Base-by-base conservation (phyloP, 1,284 basidiomycete species). In the Puccinia novopanici region DNA sequence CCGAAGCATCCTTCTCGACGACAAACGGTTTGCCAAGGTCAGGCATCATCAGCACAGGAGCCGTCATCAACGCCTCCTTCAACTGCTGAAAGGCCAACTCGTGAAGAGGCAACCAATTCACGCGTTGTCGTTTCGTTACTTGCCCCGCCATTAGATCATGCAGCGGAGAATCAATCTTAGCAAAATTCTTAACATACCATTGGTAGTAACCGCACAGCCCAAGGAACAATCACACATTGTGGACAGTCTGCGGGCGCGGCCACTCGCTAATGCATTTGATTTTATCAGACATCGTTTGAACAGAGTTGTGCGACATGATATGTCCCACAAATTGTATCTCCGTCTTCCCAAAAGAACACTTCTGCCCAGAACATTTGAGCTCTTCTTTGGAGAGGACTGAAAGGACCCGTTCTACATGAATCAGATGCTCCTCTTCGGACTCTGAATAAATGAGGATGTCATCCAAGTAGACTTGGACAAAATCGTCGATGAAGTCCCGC, bases 231-330 rank as follows among this genome's bases (percentile, higher is more conserved):
- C 86, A 85, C n/a, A 87, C 67, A 15, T 87, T 83, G 50, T 83
- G 82, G 22, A 87, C 81, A 3, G 77, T 83, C 0, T 59, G 81
- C 0, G 88, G 88, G 0, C 40, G 34, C 0, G 86, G 87, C 88
- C 88, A 89, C 8, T 84, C 76, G 0, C 65, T 30, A 57, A 89
- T 85, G 0, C 84, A 83, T 2, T 84, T 37, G 0, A 89, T 80
- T 82, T 89, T 89, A 0, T 74, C 82, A 0, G 83, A 82, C 74
- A 88, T 85, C 88, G 89, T 88, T 0, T 52, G 40, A 22, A 89
- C 82, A 9, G 85, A 84, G 2, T 85, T 80, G 0, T 82, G 22
- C 0, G 73, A 74, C 42, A 89, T 83, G 45, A 88, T 82, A 80
- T 86, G 86, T 0, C 88, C 72, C 17, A 89, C 84, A 83, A 87